Conservation (phyloP, 441 rosid genomes). For the Pelargonium citronellum region DNA sequence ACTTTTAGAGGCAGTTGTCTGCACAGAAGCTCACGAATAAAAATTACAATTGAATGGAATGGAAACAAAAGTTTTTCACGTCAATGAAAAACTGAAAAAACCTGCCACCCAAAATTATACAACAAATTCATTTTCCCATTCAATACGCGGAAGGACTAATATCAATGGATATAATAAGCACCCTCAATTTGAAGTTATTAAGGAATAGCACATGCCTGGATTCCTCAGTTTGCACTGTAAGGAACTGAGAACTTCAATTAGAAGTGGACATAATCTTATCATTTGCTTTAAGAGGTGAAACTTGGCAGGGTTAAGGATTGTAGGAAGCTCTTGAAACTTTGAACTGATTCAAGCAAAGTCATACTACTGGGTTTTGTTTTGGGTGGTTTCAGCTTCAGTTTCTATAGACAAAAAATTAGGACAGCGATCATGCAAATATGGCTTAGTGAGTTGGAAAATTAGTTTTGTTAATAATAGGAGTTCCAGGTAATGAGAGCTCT, state of each 20-base stretch:
- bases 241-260: neutral
- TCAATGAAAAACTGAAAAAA: conserved; percentile 17
- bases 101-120: neutral
- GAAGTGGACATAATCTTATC: neutral
- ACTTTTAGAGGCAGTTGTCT: conserved; percentile 78
- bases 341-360: neutral
- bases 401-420: neutral
- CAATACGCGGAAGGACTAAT: neutral
- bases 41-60: conserved; percentile 60
- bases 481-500: neutral
- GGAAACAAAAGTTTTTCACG: neutral
- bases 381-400: neutral
- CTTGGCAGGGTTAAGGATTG: neutral
- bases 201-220: neutral
- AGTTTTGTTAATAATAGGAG: neutral
- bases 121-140: neutral
- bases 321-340: neutral
- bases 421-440: neutral
- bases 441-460: neutral
- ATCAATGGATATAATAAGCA: neutral
- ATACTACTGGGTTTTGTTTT: neutral
- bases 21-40: conserved; percentile 20
- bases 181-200: neutral
- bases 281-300: neutral
- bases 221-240: neutral